phyloP scores from a whole-genome alignment of 73 alveolate genomes.

The Paramecium tetraurelia region DNA sequence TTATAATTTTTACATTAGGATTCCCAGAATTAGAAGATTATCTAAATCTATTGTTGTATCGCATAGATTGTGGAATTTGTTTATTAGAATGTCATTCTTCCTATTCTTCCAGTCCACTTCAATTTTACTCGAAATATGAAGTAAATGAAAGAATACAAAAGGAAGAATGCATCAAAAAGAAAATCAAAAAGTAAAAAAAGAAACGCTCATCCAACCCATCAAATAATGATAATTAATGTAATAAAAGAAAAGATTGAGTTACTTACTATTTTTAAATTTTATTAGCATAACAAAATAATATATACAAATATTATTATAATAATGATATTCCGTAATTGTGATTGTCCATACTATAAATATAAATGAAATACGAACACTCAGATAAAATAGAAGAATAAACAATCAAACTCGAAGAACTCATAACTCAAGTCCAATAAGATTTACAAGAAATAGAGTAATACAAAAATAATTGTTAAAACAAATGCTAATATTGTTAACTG shows the following conservation, averaged over 20 bases:
- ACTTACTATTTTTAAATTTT: neutral
- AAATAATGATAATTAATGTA: neutral
- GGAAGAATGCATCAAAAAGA: constrained; percentile 6
- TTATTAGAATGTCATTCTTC: neutral
- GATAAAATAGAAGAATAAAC: neutral
- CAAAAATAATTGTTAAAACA: neutral
- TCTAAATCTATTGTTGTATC: neutral
- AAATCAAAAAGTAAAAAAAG: neutral
- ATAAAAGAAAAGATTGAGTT: neutral
- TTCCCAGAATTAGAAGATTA: constrained; percentile 46
- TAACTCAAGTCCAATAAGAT: neutral
- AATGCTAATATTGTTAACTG: neutral
- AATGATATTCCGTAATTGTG: neutral
- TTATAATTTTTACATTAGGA: neutral
- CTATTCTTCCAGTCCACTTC: constrained; percentile 10
- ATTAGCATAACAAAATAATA: neutral
- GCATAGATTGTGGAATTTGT: constrained; percentile 34
- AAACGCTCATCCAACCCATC: neutral
- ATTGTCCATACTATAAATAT: neutral
- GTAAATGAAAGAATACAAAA: constrained; percentile 1
- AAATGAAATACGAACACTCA: neutral
- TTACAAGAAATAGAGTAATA: neutral
- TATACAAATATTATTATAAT: neutral
- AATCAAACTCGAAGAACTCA: neutral
- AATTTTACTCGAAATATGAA: constrained; percentile 27